These are phyloP conservation scores for Naumovozyma castellii DNA, from an alignment of 805 yeast genomes.

Conservation along the genomic window DNA sequence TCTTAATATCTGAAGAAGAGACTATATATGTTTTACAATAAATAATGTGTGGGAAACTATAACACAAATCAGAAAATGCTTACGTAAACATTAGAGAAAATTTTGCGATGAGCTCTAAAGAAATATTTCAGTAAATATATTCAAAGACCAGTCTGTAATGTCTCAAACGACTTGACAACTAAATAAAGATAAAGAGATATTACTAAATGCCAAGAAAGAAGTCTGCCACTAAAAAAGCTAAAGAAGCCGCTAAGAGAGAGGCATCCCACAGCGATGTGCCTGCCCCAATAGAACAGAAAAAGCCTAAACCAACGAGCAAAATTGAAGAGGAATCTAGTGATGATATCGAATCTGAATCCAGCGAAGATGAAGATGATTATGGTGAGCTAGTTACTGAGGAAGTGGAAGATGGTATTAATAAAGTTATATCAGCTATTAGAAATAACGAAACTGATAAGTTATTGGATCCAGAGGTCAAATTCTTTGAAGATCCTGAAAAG, in stretches of 20 bases:
- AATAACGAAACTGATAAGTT: slow-evolving; percentile 51
- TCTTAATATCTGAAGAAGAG: too few species aligned
- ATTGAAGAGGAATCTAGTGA: slow-evolving; percentile 32
- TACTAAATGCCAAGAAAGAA: slow-evolving; percentile 92
- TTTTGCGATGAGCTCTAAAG: background rate
- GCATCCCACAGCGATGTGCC: background rate
- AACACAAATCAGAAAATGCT: too few species aligned
- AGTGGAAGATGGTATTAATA: slow-evolving; percentile 68
- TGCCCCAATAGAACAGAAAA: slow-evolving; percentile 7
- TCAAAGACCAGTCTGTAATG: background rate
- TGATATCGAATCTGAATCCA: slow-evolving; percentile 29
- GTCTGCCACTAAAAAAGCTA: slow-evolving; percentile 69
- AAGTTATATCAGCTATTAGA: slow-evolving; percentile 62
- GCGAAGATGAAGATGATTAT: slow-evolving; percentile 76
- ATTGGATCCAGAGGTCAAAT: slow-evolving; percentile 58
- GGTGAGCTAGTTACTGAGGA: slow-evolving; percentile 84
- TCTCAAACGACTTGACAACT: too few species aligned
- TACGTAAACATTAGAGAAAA: too few species aligned
- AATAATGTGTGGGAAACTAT: too few species aligned
- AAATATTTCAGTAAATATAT: background rate
- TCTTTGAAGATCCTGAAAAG: slow-evolving; percentile 59
- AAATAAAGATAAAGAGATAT: too few species aligned
- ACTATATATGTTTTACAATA: too few species aligned
- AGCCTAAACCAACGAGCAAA: slow-evolving; percentile 3
- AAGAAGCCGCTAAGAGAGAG: slow-evolving; percentile 32